Base-by-base conservation (phyloP, 345 rosid species). In the Litchi chinensis region DNA sequence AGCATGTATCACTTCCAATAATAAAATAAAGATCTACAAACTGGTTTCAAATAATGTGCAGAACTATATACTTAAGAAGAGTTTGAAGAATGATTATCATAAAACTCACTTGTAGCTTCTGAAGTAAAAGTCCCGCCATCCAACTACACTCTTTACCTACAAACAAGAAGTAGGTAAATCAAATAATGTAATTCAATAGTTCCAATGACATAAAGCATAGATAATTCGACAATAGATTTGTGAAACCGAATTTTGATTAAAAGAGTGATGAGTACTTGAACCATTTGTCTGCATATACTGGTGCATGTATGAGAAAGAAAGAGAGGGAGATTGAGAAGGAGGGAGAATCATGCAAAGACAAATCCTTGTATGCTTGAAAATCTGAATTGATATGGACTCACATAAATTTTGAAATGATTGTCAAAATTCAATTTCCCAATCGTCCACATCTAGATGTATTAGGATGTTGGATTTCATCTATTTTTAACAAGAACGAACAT, bases 101-200 rank as follows among this genome's bases (percentile, higher is more conserved):
- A 66, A 13, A 68, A 90, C 97, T 92, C 82, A 92, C 98, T 22
- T 91, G 87, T 95, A 95, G 79, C 90, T 89, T 87, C 85, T 87
- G 77, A 86, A 77, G 88, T 93, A 95, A 91, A 95, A 95, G 57
- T 88, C 95, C 69, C 94, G 88, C 99, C 99, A 95, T 62, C 91
- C 96, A 24, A 95, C 95, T 57, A 95, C 79, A 86, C 98, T 91
- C 86, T 91, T 93, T 85, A 95, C 96, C 99, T 93, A 77, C 73
- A 82, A 80, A 79, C 43, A 74, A 48, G n/a, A 72, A 81, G 80
- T 40, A 67, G 22, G 19, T 18, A 24, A 59, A 80, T 73, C 67
- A 65, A 52, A 73, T 19, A 26, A 69, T 24, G 15, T 71, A 76
- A 67, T 43, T 6, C 37, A 79, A 18, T 40, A 65, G 19, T 18